phyloP scores from a whole-genome alignment of 257 asterid species.

The Leptodermis oblonga region DNA sequence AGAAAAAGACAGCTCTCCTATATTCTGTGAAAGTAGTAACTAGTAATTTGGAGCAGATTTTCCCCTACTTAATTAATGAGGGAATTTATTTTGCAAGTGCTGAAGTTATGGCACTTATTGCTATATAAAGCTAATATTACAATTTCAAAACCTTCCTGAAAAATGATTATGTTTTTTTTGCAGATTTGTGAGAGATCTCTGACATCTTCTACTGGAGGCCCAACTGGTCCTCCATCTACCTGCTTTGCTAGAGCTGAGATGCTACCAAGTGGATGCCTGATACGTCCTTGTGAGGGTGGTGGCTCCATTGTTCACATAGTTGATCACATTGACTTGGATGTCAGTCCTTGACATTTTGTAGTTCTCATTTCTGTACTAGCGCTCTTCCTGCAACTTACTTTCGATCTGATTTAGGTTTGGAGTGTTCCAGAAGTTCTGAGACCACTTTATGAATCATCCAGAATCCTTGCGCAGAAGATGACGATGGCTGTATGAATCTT shows the following conservation, averaged over 20 bases:
- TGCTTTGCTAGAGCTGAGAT: constrained; percentile 86
- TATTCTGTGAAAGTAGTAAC: not conserved
- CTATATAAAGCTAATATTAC: not conserved
- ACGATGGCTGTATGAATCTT: constrained; percentile 72
- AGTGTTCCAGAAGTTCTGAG: constrained; percentile 92
- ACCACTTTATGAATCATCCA: constrained; percentile 97
- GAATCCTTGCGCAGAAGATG: constrained; percentile 90
- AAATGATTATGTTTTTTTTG: not conserved
- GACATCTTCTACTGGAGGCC: constrained; percentile 75
- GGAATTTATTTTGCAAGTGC: not conserved
- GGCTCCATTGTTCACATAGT: constrained; percentile 92
- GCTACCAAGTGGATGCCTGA: constrained; percentile 86
- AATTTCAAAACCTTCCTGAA: not conserved
- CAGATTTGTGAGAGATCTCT: constrained; percentile 97
- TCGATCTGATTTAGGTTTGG: constrained; percentile 44
- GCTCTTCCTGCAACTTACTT: not conserved
- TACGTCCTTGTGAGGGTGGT: constrained; percentile 95
- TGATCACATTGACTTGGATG: constrained; percentile 84
- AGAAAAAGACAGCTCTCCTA: not conserved
- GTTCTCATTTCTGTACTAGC: not conserved
- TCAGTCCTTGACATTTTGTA: constrained; percentile 23
- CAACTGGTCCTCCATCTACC: constrained; percentile 67
- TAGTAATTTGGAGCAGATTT: not conserved
- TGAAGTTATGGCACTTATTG: not conserved
- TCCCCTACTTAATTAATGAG: not conserved